Percentiles rank a stretch among this genome's conserved stretches.
Evolutionary conservation across 2,329 filamentous ascomycete genomes (phyloP).

Genomic region (Metarhizium anisopliae): DNA sequence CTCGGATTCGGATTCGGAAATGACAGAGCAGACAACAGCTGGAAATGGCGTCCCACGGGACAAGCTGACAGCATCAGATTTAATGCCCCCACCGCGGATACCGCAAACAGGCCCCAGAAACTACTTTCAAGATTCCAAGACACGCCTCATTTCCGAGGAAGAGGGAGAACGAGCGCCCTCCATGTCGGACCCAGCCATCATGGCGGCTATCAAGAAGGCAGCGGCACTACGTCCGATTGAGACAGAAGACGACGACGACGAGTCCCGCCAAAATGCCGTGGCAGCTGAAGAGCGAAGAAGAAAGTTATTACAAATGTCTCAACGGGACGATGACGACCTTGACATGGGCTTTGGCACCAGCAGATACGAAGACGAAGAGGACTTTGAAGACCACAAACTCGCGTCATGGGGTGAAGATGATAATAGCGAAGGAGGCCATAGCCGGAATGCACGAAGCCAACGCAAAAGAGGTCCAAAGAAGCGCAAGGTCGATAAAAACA

Average conservation of each 20-base stretch:
- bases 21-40: not conserved
- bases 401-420: slow-evolving; percentile 54
- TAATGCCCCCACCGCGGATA: slow-evolving; percentile 39
- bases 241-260: slow-evolving; percentile 28
- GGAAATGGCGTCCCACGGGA: slow-evolving; percentile 7
- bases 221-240: slow-evolving; percentile 50
- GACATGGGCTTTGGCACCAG: slow-evolving; percentile 92
- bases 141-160: slow-evolving; percentile 43
- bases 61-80: slow-evolving; percentile 8
- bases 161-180: slow-evolving; percentile 38
- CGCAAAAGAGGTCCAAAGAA: slow-evolving; percentile 66
- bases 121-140: slow-evolving; percentile 55
- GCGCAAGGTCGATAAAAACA: slow-evolving; percentile 71
- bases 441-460: slow-evolving; percentile 41
- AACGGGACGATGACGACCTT: slow-evolving; percentile 81
- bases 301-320: slow-evolving; percentile 63
- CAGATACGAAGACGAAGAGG: slow-evolving; percentile 80
- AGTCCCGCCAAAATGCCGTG: slow-evolving; percentile 29
- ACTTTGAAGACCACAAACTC: slow-evolving; percentile 62
- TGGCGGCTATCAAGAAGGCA: slow-evolving; percentile 80
- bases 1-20: slow-evolving; percentile 34
- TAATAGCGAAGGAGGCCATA: slow-evolving; percentile 31
- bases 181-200: slow-evolving; percentile 66
- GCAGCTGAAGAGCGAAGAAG: slow-evolving; percentile 60
- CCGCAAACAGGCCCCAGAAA: slow-evolving; percentile 37